Base-by-base conservation (phyloP, 1,284 basidiomycete species). In the Leccinum subrobustum region DNA sequence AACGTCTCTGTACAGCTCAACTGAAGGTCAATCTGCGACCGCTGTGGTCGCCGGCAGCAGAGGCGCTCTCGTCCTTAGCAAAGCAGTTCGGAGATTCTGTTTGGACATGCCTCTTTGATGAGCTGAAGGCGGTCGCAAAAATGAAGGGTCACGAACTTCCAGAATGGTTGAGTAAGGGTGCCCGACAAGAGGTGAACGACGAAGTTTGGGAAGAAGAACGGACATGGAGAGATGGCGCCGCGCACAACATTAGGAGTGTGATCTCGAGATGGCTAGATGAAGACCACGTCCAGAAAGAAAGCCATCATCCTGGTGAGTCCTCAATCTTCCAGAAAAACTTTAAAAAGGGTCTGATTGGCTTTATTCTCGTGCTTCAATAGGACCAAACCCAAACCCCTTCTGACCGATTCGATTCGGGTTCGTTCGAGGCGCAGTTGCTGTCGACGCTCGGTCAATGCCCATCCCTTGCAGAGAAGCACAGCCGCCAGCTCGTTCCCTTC, bases 21-120 rank as follows among this genome's bases (percentile, higher is more conserved):
- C 78, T 97, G 54, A 97, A 97, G 76, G 90, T 97, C 66, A 95
- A 95, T 72, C 78, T 97, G 52, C 84, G 92, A 35, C 96, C 96
- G 0, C 69, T 96, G 11, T 98, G 95, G 91, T 82, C 84, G 5
- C 89, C 95, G n/a, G 85, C 93, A 2, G 83, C 87, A 16, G 81
- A 83, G 6, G 87, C 91, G 0, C 75, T 98, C 2, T 81, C 84
- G 0, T 76, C 79, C 0, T 72, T 95, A 39, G 76, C 85, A 0
- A 78, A 81, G 35, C 76, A 83, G 20, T 87, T 87, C 63, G 86
- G 84, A 0, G 86, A 92, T 64, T 62, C 81, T 0, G 83, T 94
- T 0, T 97, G 95, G 95, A 61, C 68, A 1, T 71, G 88, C 6
- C 67, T 93, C 6, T 94, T 91, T 69, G 71, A 72, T 1, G 87